Conservation (phyloP, 2,329 filamentous ascomycete species). For the Arthrocladium fulminans region DNA sequence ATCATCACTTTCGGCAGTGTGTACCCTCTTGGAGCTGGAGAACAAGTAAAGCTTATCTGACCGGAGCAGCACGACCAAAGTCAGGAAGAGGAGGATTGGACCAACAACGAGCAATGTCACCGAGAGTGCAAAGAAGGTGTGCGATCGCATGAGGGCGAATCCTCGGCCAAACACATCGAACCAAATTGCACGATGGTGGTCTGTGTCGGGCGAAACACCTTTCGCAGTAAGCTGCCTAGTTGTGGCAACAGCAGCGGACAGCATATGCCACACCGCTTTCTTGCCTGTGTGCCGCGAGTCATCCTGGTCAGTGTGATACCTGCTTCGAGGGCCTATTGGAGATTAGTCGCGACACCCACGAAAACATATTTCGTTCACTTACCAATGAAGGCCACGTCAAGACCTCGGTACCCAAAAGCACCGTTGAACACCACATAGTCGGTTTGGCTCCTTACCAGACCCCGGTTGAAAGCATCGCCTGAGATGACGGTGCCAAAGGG, state of each 20-base stretch:
- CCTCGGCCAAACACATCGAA: slow-evolving; percentile 80
- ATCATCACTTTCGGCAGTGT: slow-evolving; percentile 51
- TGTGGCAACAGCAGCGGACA: slow-evolving; percentile 71
- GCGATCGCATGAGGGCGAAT: slow-evolving; percentile 70
- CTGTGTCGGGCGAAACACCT: slow-evolving; percentile 43
- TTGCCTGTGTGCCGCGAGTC: slow-evolving; percentile 63
- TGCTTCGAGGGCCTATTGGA: slow-evolving; percentile 54
- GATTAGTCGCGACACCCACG: background rate
- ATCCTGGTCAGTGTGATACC: slow-evolving; percentile 89
- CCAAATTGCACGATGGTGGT: slow-evolving; percentile 68
- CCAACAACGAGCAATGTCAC: slow-evolving; percentile 72
- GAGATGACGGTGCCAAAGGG: slow-evolving; percentile 79
- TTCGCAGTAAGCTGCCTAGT: slow-evolving; percentile 55
- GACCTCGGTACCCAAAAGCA: slow-evolving; percentile 68
- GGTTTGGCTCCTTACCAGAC: slow-evolving; percentile 73
- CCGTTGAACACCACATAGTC: slow-evolving; percentile 80
- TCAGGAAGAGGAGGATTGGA: slow-evolving; percentile 61
- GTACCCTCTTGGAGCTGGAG: slow-evolving; percentile 54
- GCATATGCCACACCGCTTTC: slow-evolving; percentile 82
- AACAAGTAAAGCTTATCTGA: slow-evolving; percentile 86
- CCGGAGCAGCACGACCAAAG: slow-evolving; percentile 60
- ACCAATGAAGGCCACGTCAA: slow-evolving; percentile 83
- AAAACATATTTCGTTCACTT: background rate
- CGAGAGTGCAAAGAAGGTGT: slow-evolving; percentile 80
- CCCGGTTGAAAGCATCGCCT: slow-evolving; percentile 72